phyloP scores from a whole-genome alignment of 179 eudicot genomes.

The Nepenthes alata region DNA sequence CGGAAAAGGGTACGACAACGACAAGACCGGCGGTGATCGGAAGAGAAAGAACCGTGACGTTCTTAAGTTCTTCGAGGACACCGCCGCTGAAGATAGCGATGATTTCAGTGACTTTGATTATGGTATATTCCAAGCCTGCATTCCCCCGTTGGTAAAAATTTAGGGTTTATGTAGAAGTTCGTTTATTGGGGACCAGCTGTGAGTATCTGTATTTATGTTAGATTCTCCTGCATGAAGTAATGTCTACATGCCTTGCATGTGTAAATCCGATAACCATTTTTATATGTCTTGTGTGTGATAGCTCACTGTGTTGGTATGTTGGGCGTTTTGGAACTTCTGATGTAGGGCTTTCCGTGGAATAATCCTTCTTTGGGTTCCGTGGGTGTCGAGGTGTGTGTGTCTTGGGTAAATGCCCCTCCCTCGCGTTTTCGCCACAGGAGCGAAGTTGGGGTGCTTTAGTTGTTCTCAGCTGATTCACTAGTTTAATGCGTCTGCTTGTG shows the following conservation, averaged over 20 bases:
- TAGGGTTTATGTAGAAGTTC: conserved; percentile 4
- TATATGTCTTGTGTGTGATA: too few species aligned
- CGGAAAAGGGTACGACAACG: conserved; percentile 17
- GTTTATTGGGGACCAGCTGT: conserved; percentile 1
- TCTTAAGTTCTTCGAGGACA: conserved; percentile 63
- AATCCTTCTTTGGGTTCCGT: conserved; percentile 3
- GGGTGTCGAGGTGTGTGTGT: too few species aligned
- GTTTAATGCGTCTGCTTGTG: too few species aligned
- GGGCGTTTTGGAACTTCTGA: background rate
- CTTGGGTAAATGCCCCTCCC: too few species aligned
- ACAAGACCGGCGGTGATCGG: conserved; percentile 18
- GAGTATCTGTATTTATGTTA: background rate
- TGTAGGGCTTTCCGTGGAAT: conserved; percentile 6
- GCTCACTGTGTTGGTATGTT: too few species aligned
- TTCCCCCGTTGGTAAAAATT: background rate
- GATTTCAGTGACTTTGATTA: conserved; percentile 16
- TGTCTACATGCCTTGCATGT: conserved; percentile 10
- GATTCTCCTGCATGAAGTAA: background rate
- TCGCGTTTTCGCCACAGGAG: too few species aligned
- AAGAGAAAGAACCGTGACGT: conserved; percentile 41
- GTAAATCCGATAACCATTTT: background rate
- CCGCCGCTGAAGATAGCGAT: conserved; percentile 31
- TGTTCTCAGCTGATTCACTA: too few species aligned
- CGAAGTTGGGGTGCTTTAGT: too few species aligned
- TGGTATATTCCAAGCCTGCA: conserved; percentile 9